Conservation (phyloP, 768 basidiomycete species). For the Gymnopilus junonius region DNA sequence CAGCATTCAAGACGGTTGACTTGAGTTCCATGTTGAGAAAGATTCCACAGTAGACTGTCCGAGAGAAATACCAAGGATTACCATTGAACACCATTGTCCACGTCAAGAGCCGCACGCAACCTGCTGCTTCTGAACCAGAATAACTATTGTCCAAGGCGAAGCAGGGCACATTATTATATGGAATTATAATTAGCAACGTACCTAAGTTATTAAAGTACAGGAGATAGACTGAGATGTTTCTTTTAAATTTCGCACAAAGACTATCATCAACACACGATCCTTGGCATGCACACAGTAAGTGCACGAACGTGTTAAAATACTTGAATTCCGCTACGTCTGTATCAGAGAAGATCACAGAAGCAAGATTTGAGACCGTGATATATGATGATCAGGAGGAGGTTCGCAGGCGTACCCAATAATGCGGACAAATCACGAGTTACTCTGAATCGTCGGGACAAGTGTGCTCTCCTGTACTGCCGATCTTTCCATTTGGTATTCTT, state of each 20-base stretch:
- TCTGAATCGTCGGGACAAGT: neutral
- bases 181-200: neutral
- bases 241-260: neutral
- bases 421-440: neutral
- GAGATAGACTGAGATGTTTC: neutral
- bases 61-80: neutral
- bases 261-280: neutral
- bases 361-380: neutral
- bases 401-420: neutral
- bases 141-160: neutral
- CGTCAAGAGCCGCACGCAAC: neutral
- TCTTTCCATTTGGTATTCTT: neutral
- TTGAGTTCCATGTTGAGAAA: neutral
- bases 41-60: neutral
- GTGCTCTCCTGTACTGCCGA: neutral
- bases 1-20: too few relatives aligned
- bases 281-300: neutral
- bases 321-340: neutral
- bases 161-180: neutral
- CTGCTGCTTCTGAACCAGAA: neutral
- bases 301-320: neutral
- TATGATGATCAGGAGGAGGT: too few relatives aligned
- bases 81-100: neutral
- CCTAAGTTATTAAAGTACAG: neutral
- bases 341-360: neutral